These are phyloP conservation scores for Candida maesae DNA, from an alignment of 805 yeast genomes.

Conservation along the genomic window DNA sequence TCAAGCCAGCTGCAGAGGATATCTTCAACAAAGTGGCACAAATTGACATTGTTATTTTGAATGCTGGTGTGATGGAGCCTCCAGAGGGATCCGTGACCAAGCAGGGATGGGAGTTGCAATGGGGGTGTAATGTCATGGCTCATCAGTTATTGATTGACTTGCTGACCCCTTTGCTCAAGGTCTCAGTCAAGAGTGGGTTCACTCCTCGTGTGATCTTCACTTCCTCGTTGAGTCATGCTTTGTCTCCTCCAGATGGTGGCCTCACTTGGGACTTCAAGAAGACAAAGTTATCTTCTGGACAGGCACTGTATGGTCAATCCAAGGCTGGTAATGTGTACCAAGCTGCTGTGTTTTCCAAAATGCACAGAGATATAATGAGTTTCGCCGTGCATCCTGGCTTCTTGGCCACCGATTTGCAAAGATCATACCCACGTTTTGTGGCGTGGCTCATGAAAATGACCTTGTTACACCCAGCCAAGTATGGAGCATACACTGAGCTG, in stretches of 20 bases:
- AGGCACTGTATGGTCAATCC: constrained; percentile 17
- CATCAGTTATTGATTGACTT: constrained; percentile 41
- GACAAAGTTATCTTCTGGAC: neutral
- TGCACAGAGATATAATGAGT: constrained; percentile 30
- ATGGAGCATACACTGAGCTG: constrained; percentile 43
- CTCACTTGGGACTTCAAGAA: constrained; percentile 31
- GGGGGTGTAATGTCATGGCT: constrained; percentile 46
- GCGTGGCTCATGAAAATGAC: neutral
- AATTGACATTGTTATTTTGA: constrained; percentile 37
- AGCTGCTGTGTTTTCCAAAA: neutral
- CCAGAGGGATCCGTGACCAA: constrained; percentile 33
- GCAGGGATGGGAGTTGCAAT: constrained; percentile 44
- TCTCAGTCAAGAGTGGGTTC: too few species aligned
- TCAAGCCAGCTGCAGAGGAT: constrained; percentile 28
- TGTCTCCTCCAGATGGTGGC: constrained; percentile 32
- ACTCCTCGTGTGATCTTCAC: constrained; percentile 42
- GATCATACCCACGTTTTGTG: constrained; percentile 27
- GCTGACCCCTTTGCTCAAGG: constrained; percentile 35
- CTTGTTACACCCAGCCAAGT: constrained; percentile 8
- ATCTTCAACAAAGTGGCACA: constrained; percentile 24
- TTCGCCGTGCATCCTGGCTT: constrained; percentile 40
- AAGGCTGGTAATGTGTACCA: constrained; percentile 23
- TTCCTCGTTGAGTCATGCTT: constrained; percentile 36
- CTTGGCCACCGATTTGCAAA: constrained; percentile 33
- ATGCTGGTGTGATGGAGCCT: constrained; percentile 43